Base-by-base conservation (phyloP, 2,329 filamentous ascomycete species). In the Penicillium sp. region DNA sequence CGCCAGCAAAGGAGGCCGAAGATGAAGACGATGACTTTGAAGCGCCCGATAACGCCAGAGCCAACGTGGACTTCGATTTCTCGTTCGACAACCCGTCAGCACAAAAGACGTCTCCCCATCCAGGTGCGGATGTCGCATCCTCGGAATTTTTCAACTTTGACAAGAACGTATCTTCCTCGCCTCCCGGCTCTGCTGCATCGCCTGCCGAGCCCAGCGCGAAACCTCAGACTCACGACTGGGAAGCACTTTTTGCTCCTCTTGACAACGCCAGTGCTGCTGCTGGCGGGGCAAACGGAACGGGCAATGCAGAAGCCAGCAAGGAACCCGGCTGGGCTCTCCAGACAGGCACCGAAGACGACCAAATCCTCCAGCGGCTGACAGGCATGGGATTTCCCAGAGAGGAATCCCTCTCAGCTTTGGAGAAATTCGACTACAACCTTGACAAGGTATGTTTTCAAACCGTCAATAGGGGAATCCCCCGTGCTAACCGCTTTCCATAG, bases 361-460 rank as follows among this genome's bases (percentile, higher is more conserved):
- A 88, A 8, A 91, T 95, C 49, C 72, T 97, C 58, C 94, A 95
- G 75, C 84, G 89, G 59, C 69, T 97, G 63, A 95, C 88, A 1
- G 78, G 81, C 9, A 95, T 97, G 89, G 91, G 91, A 0, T 97
- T 94, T 65, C 71, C 81, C 4, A 78, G 91, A 28, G 73, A 76
- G 7, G 82, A 87, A 43, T 86, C 88, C 15, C 72, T 96, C 32
- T 76, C 76, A 43, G 91, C 93, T 21, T 72, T 97, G 65, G 91
- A 97, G 75, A 90, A 91, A 69, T 95, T 87, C 67, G 89, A 97
- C 72, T 96, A 97, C 71, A 93, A 96, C 68, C 78, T 96, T 66
- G 89, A 95, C 71, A 88, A 87, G 81, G 91, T 95, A 72, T 72
- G 82, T 75, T 45, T 13, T 41, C 17, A 17, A n/a, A n/a, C n/a